phyloP scores from a whole-genome alignment of 495 filamentous ascomycete genomes.

The Aspergillus egyptiacus region DNA sequence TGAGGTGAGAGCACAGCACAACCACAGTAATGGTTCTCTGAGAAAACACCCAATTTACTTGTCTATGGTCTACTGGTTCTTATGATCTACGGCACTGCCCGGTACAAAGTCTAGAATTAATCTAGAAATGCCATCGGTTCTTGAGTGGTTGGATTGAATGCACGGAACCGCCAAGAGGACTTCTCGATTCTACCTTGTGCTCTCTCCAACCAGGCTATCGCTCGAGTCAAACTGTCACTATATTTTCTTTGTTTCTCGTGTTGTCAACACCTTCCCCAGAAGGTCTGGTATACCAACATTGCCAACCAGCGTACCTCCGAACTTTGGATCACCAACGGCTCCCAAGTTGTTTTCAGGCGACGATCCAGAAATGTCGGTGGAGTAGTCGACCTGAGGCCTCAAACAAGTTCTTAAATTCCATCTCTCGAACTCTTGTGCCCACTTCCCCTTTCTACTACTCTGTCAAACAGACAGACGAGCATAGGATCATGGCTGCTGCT shows the following conservation, averaged over 20 bases:
- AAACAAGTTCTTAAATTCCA: not conserved
- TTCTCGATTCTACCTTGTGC: too few species aligned
- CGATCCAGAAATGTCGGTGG: slow-evolving; percentile 4
- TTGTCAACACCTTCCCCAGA: not conserved
- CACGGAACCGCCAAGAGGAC: not conserved
- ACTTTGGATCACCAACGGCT: slow-evolving; percentile 1
- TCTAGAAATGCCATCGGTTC: too few species aligned
- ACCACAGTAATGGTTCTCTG: not conserved
- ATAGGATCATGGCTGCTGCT: too few species aligned
- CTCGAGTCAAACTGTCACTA: too few species aligned
- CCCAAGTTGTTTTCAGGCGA: slow-evolving; percentile 1
- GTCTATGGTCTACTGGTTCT: not conserved
- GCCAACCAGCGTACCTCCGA: not conserved
- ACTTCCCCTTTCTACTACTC: too few species aligned
- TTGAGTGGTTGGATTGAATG: not conserved
- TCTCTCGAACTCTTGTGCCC: not conserved
- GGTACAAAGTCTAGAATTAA: too few species aligned
- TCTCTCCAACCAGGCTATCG: slow-evolving; percentile 1
- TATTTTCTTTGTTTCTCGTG: not conserved
- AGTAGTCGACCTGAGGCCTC: not conserved
- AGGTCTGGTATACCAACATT: not conserved
- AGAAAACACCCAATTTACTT: not conserved
- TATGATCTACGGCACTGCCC: not conserved
- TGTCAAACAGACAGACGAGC: too few species aligned
- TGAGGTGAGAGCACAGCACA: slow-evolving; percentile 6